Conservation (phyloP, 495 filamentous ascomycete species). For the Talaromyces adpressus region DNA sequence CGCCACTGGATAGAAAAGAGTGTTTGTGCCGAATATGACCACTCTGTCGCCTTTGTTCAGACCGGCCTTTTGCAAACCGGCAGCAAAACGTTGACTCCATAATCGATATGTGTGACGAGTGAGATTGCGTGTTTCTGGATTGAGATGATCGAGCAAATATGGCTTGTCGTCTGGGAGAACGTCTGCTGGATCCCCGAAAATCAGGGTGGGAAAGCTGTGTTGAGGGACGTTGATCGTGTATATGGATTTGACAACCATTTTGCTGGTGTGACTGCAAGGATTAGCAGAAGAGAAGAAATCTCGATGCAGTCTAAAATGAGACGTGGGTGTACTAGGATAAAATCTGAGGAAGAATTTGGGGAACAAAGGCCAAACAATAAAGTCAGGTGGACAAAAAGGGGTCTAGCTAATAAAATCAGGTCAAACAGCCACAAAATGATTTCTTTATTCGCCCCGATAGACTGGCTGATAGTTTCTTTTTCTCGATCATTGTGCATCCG, state of each 20-base stretch:
- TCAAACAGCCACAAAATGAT: neutral
- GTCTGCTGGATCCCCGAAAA: slow-evolving; percentile 41
- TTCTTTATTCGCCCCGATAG: neutral
- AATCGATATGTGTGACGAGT: slow-evolving; percentile 54
- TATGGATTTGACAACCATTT: slow-evolving; percentile 48
- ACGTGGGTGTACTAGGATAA: neutral
- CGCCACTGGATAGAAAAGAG: slow-evolving; percentile 64
- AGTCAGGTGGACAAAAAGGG: neutral
- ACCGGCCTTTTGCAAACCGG: slow-evolving; percentile 59
- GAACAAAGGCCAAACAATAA: neutral
- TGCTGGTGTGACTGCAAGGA: slow-evolving; percentile 4
- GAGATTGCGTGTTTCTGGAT: slow-evolving; percentile 47
- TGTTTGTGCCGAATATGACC: slow-evolving; percentile 64
- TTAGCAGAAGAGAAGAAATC: neutral
- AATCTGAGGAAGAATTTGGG: neutral
- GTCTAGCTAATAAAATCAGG: neutral
- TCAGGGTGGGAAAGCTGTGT: slow-evolving; percentile 39
- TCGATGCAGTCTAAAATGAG: neutral
- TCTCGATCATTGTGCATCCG: neutral
- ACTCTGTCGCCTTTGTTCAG: slow-evolving; percentile 64
- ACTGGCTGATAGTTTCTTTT: neutral
- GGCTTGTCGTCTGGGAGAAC: slow-evolving; percentile 34
- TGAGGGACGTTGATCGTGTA: slow-evolving; percentile 42
- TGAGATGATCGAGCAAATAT: slow-evolving; percentile 42
- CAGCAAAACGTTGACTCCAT: slow-evolving; percentile 64